These are phyloP conservation scores for Coniella vitis DNA, from an alignment of 2,329 filamentous ascomycete species.

Conservation along the genomic window DNA sequence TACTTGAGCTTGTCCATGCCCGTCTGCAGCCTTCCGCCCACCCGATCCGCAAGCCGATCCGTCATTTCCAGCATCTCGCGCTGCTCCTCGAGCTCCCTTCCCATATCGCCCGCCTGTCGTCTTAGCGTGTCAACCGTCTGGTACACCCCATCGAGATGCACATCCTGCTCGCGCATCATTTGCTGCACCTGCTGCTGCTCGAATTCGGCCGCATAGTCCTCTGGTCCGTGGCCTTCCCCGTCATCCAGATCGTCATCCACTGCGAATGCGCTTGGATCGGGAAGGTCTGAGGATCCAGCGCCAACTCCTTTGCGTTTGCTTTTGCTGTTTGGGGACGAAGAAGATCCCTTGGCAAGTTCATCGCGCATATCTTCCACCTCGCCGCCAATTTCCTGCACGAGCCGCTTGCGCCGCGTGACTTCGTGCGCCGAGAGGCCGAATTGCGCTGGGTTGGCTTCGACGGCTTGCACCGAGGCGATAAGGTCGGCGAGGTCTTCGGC, in stretches of 20 bases:
- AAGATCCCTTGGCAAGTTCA: slow-evolving; percentile 58
- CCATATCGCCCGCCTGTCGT: slow-evolving; percentile 91
- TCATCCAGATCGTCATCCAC: slow-evolving; percentile 35
- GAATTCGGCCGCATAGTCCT: slow-evolving; percentile 69
- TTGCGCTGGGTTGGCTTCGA: slow-evolving; percentile 79
- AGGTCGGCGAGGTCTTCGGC: slow-evolving; percentile 85
- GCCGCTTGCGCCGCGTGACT: slow-evolving; percentile 67
- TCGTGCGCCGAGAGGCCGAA: slow-evolving; percentile 83
- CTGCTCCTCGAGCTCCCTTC: slow-evolving; percentile 92
- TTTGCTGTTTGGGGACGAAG: too few relatives aligned
- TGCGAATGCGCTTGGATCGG: slow-evolving; percentile 51
- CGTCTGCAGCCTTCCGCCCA: slow-evolving; percentile 76
- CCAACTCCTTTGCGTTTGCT: slow-evolving; percentile 15
- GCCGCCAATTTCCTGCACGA: slow-evolving; percentile 82
- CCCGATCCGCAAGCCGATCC: slow-evolving; percentile 77
- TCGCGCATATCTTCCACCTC: slow-evolving; percentile 87
- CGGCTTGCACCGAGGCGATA: slow-evolving; percentile 74
- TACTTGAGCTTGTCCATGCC: slow-evolving; percentile 81
- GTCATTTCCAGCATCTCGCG: slow-evolving; percentile 79
- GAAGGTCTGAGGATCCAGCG: slow-evolving; percentile 38
- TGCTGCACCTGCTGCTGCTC: slow-evolving; percentile 87
- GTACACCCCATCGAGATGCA: slow-evolving; percentile 87
- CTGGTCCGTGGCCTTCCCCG: slow-evolving; percentile 35
- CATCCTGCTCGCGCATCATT: slow-evolving; percentile 92
- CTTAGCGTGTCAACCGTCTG: slow-evolving; percentile 86